These are phyloP conservation scores for Dysphania ambrosioides DNA, from an alignment of 148 eudicot species.

Conservation along the genomic window DNA sequence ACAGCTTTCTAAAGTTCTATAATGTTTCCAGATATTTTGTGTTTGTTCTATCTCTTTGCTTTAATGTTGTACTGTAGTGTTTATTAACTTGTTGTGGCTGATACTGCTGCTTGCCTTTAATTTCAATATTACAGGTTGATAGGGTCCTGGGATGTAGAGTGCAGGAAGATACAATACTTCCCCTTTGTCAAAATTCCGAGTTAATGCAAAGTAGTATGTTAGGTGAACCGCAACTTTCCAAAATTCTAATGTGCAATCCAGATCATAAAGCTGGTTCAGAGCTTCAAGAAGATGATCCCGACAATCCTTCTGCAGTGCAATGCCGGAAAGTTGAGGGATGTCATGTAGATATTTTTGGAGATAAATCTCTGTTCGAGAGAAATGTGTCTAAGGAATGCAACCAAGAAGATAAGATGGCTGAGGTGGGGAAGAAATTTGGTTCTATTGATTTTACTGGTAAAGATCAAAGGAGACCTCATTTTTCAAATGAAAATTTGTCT, in stretches of 20 bases:
- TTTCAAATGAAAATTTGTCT: conserved; percentile 26
- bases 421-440: conserved; percentile 27
- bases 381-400: conserved; percentile 41
- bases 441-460: conserved; percentile 23
- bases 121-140: conserved; percentile 62
- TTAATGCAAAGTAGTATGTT: conserved; percentile 27
- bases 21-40: too few species aligned
- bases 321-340: conserved; percentile 22
- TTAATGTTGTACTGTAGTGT: not conserved
- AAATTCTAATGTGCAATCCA: conserved; percentile 31
- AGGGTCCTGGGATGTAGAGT: conserved; percentile 86
- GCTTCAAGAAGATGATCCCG: conserved; percentile 27
- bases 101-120: not conserved
- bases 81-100: conserved; percentile 2
- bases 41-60: too few species aligned
- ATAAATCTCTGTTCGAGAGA: conserved; percentile 39
- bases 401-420: conserved; percentile 34
- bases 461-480: conserved; percentile 27
- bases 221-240: conserved; percentile 28
- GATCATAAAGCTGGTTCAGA: conserved; percentile 34
- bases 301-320: conserved; percentile 24
- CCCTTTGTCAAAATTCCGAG: conserved; percentile 27
- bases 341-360: conserved; percentile 24
- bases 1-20: not conserved
- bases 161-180: conserved; percentile 31